Conservation (phyloP, 805 yeast genomes). For the Barnettozyma sp. region DNA sequence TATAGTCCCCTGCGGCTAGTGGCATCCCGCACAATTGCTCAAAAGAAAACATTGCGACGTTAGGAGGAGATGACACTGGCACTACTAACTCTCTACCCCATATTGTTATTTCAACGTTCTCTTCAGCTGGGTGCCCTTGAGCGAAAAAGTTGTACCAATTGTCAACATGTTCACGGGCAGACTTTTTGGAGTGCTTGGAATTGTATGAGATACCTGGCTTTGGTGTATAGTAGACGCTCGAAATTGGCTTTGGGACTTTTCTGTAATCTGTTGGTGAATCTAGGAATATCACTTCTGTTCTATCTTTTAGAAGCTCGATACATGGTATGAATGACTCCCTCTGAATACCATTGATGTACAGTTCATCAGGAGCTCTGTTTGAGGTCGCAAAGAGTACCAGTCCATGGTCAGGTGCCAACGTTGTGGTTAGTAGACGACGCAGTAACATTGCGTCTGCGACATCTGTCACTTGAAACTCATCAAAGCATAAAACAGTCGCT, state of each 20-base stretch:
- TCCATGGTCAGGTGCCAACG: slow-evolving; percentile 72
- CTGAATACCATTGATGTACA: slow-evolving; percentile 91
- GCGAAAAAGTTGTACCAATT: slow-evolving; percentile 79
- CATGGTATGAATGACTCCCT: slow-evolving; percentile 90
- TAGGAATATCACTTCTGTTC: slow-evolving; percentile 69
- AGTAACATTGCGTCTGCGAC: slow-evolving; percentile 98
- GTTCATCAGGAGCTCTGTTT: slow-evolving; percentile 89
- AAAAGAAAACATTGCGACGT: slow-evolving; percentile 87
- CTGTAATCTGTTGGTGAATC: slow-evolving; percentile 94
- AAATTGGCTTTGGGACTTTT: slow-evolving; percentile 75
- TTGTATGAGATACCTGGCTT: slow-evolving; percentile 49
- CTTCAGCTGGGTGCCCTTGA: slow-evolving; percentile 43
- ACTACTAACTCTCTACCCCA: slow-evolving; percentile 86
- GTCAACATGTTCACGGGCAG: slow-evolving; percentile 55
- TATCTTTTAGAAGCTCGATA: slow-evolving; percentile 66
- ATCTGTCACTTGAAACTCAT: slow-evolving; percentile 96
- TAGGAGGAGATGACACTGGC: slow-evolving; percentile 68
- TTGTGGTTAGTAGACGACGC: slow-evolving; percentile 60
- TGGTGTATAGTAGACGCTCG: slow-evolving; percentile 74
- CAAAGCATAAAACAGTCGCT: slow-evolving; percentile 82
- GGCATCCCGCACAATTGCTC: slow-evolving; percentile 81
- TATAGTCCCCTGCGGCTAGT: slow-evolving; percentile 89
- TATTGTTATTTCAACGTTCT: slow-evolving; percentile 41
- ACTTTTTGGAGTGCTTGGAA: slow-evolving; percentile 42
- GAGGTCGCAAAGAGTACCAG: slow-evolving; percentile 88